Conservation (phyloP, 345 rosid species). For the Citropsis articulata region DNA sequence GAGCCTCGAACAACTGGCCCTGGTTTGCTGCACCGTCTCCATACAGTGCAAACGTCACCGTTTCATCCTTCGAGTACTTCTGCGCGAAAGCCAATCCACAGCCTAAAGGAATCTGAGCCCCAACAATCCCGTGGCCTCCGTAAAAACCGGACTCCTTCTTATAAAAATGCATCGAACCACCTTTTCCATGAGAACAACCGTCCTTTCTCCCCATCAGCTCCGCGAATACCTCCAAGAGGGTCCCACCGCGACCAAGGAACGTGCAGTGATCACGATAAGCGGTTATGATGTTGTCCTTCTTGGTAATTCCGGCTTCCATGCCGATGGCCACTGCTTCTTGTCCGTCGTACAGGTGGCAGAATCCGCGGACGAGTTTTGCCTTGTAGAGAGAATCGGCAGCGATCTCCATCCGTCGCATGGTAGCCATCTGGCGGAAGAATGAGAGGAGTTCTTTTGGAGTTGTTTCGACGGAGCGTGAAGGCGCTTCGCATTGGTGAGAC, state of each 20-base stretch:
- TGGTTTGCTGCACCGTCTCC: constrained; percentile 99
- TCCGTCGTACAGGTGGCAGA: constrained; percentile 98
- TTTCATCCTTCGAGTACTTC: constrained; percentile 80
- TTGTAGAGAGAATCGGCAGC: constrained; percentile 98
- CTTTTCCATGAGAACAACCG: constrained; percentile 89
- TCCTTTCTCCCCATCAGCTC: constrained; percentile 93
- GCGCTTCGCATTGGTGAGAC: constrained; percentile 74
- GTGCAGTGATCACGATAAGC: constrained; percentile 93
- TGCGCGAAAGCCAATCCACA: constrained; percentile 98
- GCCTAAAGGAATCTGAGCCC: constrained; percentile 94
- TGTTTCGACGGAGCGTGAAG: constrained; percentile 81
- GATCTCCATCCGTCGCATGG: constrained; percentile 95
- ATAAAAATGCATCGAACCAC: constrained; percentile 98
- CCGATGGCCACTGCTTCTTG: constrained; percentile 95
- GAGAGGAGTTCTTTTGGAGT: constrained; percentile 55
- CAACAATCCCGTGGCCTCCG: constrained; percentile 97
- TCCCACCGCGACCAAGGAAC: constrained; percentile 83
- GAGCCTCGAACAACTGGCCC: constrained; percentile 94
- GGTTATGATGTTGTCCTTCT: constrained; percentile 78
- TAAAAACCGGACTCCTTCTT: constrained; percentile 78
- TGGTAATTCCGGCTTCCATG: constrained; percentile 94
- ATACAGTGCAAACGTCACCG: constrained; percentile 77
- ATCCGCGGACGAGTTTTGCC: constrained; percentile 96
- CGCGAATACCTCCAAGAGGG: constrained; percentile 61
- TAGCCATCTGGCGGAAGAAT: constrained; percentile 83